Conservation (phyloP, 192 early-diverging fungal species). For the Gonapodya prolifera region DNA sequence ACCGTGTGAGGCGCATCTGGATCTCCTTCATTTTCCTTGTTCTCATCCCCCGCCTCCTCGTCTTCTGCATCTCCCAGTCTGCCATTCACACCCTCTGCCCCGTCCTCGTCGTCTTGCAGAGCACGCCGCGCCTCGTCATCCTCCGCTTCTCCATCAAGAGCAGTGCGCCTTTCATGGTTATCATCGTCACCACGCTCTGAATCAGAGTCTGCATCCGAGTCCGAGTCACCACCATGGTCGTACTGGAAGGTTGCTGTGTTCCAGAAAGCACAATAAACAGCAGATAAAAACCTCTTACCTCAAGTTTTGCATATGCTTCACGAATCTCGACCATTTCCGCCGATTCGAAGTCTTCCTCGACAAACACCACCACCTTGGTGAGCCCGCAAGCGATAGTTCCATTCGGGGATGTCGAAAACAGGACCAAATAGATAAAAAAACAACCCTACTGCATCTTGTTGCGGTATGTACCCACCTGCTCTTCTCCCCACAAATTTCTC, state of each 20-base stretch:
- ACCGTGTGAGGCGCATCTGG: background rate
- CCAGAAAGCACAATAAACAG: background rate
- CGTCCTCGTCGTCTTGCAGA: background rate
- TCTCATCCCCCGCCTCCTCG: background rate
- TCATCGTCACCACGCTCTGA: background rate
- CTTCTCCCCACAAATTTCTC: slow-evolving; percentile 61
- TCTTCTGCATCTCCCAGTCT: background rate
- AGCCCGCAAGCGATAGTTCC: too few relatives aligned
- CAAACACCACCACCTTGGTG: slow-evolving; percentile 64
- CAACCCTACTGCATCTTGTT: too few relatives aligned
- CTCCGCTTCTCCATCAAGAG: background rate
- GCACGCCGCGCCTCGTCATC: background rate
- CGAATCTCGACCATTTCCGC: slow-evolving; percentile 46
- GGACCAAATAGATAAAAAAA: too few relatives aligned
- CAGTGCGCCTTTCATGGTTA: too few relatives aligned
- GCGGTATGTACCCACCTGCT: slow-evolving; percentile 32
- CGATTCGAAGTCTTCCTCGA: slow-evolving; percentile 66
- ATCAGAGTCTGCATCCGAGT: slow-evolving; percentile 3
- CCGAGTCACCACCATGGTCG: background rate
- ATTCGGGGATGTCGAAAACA: too few relatives aligned
- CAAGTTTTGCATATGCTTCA: slow-evolving; percentile 51
- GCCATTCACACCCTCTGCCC: background rate
- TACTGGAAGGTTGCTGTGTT: background rate
- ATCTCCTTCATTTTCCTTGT: background rate
- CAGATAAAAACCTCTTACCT: slow-evolving; percentile 25